phyloP scores from a whole-genome alignment of 352 stramenopile species.

The Aphanomyces stellatus region DNA sequence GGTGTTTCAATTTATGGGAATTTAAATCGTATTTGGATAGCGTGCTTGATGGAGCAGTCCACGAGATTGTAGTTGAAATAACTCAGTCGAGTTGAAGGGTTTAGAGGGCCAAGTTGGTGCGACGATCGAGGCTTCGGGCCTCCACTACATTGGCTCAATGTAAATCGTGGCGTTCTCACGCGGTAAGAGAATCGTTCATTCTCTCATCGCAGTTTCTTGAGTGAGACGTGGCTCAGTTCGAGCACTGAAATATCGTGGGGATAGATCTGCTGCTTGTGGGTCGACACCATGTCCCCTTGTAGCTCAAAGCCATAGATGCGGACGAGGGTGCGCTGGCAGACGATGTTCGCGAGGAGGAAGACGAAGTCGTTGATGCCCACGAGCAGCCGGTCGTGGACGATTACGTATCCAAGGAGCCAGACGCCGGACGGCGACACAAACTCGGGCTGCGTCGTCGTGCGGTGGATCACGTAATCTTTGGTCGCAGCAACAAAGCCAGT shows the following conservation, averaged over 20 bases:
- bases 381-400: background rate
- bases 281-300: background rate
- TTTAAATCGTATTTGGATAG: too few species aligned
- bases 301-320: background rate
- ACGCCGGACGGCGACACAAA: conserved; percentile 6
- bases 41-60: too few species aligned
- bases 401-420: conserved; percentile 7
- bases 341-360: background rate
- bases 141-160: background rate
- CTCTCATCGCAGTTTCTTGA: background rate
- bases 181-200: too few species aligned
- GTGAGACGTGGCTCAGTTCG: background rate
- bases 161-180: background rate
- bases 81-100: too few species aligned
- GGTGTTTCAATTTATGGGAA: too few species aligned
- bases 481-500: background rate
- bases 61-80: too few species aligned
- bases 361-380: conserved; percentile 8
- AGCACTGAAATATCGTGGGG: background rate
- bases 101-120: too few species aligned
- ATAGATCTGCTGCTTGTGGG: background rate
- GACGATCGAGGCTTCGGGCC: too few species aligned
- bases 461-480: background rate
- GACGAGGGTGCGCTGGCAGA: background rate
- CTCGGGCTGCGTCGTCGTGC: background rate